Base-by-base conservation (phyloP, 1,139 yeast genomes). In the Blastobotrys serpentis region DNA sequence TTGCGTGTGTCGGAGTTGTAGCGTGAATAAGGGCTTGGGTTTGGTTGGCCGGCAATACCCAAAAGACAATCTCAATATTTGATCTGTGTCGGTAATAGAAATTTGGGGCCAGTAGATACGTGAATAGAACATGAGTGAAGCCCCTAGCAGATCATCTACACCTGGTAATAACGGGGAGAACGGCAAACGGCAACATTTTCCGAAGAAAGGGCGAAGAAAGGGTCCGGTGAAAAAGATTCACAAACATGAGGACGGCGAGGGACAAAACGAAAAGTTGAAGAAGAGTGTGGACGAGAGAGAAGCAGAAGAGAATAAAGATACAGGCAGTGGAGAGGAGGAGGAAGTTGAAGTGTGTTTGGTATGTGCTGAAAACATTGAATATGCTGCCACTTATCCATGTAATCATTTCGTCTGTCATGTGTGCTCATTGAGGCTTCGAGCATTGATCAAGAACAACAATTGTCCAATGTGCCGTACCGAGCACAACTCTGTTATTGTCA, bases 351-450 rank as follows among this genome's bases (percentile, higher is more conserved):
- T 72, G 22, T 90, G 98, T 71, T 68, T 89, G 34, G 87, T 92
- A 50, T 92, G 99, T 71, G 95, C 98, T 1, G 84, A 86, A 44
- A 72, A 70, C 39, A 74, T 89, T 38, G 60, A 58, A 18, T 78
- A 76, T 60, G 81, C 82, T 2, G 86, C 96, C 0, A 66, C 85
- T 13, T 79, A 92, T 2, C 86, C 90, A 0, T 92, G 99, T 68
- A 83, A 83, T 58, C 98, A 92, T 64, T 76, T 75, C 19, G 82
- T 90, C 0, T 92, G 99, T 66, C 89, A 88, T 63, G 70, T 68
- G 48, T 92, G 99, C 71, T 75, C 89, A 0, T 78, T 90, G 58
- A 76, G 97, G 56, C 88, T 89, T 61, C 74, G 97, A 41, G 92
- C 89, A 0, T 70, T 90, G 23, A 89, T 86, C 68, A 77, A 78